Conservation (phyloP, 2,329 filamentous ascomycete genomes). For the Dichotomopilus funicola region DNA sequence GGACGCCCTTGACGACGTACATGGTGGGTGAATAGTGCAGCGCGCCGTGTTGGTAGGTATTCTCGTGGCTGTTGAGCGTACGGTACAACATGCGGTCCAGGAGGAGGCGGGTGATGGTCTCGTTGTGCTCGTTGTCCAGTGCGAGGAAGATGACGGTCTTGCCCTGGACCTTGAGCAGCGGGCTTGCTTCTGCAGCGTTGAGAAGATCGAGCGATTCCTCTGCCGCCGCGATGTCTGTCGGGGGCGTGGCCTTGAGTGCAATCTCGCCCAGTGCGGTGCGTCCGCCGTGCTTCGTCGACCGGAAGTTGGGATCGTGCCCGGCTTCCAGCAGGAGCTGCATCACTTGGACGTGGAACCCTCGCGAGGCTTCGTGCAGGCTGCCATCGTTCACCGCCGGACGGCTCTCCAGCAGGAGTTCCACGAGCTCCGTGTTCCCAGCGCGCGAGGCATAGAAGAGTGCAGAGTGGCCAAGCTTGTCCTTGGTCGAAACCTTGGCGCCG, state of each 20-base stretch:
- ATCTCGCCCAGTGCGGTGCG: conserved; percentile 28
- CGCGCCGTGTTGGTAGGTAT: conserved; percentile 24
- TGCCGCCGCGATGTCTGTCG: conserved; percentile 15
- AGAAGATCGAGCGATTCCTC: conserved; percentile 25
- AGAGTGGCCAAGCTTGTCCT: conserved; percentile 23
- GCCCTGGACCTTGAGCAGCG: conserved; percentile 24
- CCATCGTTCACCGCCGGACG: conserved; percentile 27
- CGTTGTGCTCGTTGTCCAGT: conserved; percentile 25
- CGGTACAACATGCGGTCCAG: conserved; percentile 24
- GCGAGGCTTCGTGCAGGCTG: conserved; percentile 29
- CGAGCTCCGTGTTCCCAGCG: conserved; percentile 22
- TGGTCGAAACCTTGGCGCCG: conserved; percentile 20
- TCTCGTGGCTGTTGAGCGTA: conserved; percentile 25
- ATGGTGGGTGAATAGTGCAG: conserved; percentile 28
- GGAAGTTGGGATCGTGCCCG: conserved; percentile 26
- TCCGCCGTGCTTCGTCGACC: conserved; percentile 25
- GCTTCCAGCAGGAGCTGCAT: conserved; percentile 24
- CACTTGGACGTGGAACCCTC: conserved; percentile 24
- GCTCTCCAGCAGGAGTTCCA: conserved; percentile 24
- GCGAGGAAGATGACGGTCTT: conserved; percentile 29
- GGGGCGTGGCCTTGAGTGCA: conserved; percentile 18
- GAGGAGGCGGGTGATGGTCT: conserved; percentile 22
- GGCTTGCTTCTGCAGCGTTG: conserved; percentile 22
- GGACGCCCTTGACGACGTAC: conserved; percentile 25
- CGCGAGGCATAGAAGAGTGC: conserved; percentile 27